A percentile compares a stretch with the other conserved stretches of the same genome.
Conservation (phyloP, 495 filamentous ascomycete species). For the Penicillium bialowiezense region DNA sequence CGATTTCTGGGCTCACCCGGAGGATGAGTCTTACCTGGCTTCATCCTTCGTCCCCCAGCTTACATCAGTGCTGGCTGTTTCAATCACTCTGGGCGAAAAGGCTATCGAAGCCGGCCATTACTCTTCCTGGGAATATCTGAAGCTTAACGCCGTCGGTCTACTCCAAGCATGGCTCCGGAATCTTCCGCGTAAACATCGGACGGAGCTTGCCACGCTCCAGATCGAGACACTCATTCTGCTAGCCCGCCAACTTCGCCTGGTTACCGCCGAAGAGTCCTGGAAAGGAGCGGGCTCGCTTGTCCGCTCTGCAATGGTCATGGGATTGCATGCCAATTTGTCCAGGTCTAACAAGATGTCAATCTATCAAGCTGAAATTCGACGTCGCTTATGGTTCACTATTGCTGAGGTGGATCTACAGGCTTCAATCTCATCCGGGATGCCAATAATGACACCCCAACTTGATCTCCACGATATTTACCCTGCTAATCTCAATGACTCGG, state of each 20-base stretch:
- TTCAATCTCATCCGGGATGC: constrained; percentile 38
- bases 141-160: constrained; percentile 17
- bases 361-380: constrained; percentile 35
- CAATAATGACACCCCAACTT: constrained; percentile 28
- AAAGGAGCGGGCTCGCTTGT: constrained; percentile 52
- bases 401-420: constrained; percentile 42
- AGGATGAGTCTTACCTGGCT: constrained; percentile 7
- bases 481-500: constrained; percentile 39
- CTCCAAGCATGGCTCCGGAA: constrained; percentile 31
- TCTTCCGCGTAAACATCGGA: constrained; percentile 42
- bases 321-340: constrained; percentile 55
- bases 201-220: constrained; percentile 24
- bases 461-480: constrained; percentile 23
- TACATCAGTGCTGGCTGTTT: constrained; percentile 15
- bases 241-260: constrained; percentile 42
- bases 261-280: constrained; percentile 49
- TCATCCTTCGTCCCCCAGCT: constrained; percentile 18
- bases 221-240: constrained; percentile 35
- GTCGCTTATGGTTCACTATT: constrained; percentile 45
- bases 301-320: constrained; percentile 57
- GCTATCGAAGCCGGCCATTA: constrained; percentile 30
- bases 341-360: constrained; percentile 17
- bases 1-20: constrained; percentile 14
- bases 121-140: constrained; percentile 33
- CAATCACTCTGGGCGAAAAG: constrained; percentile 14